A percentile compares a stretch with the other conserved stretches of the same genome.
Conservation (phyloP, 192 early-diverging fungal genomes). For the Haplosporangium gracile region DNA sequence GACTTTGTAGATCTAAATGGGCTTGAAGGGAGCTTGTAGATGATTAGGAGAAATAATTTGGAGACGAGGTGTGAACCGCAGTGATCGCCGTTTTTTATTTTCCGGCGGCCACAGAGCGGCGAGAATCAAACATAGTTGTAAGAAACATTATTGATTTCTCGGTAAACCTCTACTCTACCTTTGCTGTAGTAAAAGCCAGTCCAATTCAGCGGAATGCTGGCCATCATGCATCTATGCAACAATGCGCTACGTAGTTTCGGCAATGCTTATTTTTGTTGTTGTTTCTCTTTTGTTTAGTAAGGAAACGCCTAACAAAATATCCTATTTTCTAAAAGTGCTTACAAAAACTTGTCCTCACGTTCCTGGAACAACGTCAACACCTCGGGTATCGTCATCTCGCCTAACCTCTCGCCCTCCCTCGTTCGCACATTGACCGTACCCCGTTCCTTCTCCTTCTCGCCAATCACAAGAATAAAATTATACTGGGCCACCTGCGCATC, state of each 20-base stretch:
- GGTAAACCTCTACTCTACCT: not conserved
- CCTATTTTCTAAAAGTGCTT: not conserved
- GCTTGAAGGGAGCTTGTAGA: too few relatives aligned
- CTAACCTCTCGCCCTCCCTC: conserved; percentile 72
- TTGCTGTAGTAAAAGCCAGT: not conserved
- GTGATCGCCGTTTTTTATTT: not conserved
- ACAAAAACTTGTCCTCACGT: conserved; percentile 56
- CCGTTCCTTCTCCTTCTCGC: conserved; percentile 80
- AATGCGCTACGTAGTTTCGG: not conserved
- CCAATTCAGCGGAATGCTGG: not conserved
- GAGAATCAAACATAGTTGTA: too few relatives aligned
- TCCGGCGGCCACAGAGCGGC: too few relatives aligned
- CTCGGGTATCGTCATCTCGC: conserved; percentile 72
- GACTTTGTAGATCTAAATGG: too few relatives aligned
- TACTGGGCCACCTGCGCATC: conserved; percentile 87
- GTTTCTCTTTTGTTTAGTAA: not conserved
- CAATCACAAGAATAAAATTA: conserved; percentile 90
- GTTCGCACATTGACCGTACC: conserved; percentile 81
- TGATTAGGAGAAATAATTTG: too few relatives aligned
- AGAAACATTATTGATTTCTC: not conserved
- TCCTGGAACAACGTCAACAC: conserved; percentile 69
- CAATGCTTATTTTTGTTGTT: not conserved
- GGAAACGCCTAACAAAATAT: not conserved
- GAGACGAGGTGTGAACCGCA: not conserved
- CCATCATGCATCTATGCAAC: not conserved